Conservation (phyloP, 805 yeast genomes). For the Blastobotrys attinorum region DNA sequence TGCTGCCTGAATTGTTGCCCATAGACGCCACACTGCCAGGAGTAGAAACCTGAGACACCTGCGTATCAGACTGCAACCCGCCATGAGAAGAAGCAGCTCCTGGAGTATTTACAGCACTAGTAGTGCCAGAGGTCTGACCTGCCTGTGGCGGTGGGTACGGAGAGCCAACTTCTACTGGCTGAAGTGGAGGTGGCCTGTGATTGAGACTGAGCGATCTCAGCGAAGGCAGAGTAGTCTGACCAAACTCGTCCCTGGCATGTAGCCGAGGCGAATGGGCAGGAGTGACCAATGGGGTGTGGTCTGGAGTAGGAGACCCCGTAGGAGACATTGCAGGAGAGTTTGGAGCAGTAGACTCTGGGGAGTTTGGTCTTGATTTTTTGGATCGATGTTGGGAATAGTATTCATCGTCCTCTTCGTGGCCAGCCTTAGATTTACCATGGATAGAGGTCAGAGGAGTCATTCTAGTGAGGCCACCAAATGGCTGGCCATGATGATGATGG, state of each 20-base stretch:
- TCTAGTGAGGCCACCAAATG: constrained; percentile 19
- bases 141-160: not conserved
- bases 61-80: not conserved
- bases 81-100: not conserved
- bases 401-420: constrained; percentile 21
- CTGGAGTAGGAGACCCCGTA: constrained; percentile 33
- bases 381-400: constrained; percentile 22
- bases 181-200: constrained; percentile 20
- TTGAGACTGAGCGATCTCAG: constrained; percentile 27
- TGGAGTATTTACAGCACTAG: not conserved
- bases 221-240: constrained; percentile 31
- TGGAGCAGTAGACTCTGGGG: constrained; percentile 38
- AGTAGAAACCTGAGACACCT: not conserved
- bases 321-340: constrained; percentile 33
- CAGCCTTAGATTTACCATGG: constrained; percentile 10
- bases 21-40: too few species aligned
- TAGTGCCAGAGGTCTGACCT: not conserved
- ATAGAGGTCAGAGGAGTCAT: constrained; percentile 25
- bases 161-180: constrained; percentile 19
- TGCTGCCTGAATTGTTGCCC: not conserved
- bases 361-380: constrained; percentile 34
- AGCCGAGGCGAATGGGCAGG: constrained; percentile 40
- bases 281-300: constrained; percentile 37
- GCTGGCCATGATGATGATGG: constrained; percentile 18
- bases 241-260: constrained; percentile 28